These are phyloP conservation scores for Dalbergia cultrata DNA, from an alignment of 306 rosid genomes.

Conservation along the genomic window DNA sequence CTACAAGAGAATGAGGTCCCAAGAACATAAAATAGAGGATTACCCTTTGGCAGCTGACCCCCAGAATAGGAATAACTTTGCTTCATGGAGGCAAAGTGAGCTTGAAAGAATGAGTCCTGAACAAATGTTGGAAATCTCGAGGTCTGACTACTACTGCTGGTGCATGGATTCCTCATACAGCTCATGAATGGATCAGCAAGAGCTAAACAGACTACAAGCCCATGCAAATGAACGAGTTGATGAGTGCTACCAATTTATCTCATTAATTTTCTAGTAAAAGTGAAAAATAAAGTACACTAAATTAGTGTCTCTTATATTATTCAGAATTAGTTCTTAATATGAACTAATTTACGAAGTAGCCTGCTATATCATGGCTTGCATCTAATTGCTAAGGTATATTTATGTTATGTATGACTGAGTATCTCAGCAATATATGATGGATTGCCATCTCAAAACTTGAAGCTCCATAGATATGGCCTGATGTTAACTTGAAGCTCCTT, in stretches of 20 bases:
- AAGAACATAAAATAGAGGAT: constrained; percentile 68
- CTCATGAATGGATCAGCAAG: constrained; percentile 10
- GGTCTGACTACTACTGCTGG: constrained; percentile 97
- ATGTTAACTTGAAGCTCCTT: too few relatives aligned
- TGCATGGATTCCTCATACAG: constrained; percentile 71
- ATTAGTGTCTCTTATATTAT: neutral
- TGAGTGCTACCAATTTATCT: neutral
- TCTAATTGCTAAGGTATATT: neutral
- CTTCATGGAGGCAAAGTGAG: constrained; percentile 75
- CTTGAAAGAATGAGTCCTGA: constrained; percentile 89
- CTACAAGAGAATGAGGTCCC: constrained; percentile 82
- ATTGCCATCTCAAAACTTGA: too few relatives aligned
- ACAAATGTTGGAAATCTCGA: constrained; percentile 80
- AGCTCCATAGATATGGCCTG: too few relatives aligned
- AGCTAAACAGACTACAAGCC: constrained; percentile 2
- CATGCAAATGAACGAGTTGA: constrained; percentile 10
- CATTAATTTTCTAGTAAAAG: neutral
- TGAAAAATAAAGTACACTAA: constrained; percentile 12
- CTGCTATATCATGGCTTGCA: neutral
- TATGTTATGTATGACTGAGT: neutral
- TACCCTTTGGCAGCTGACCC: constrained; percentile 76
- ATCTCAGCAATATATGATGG: too few relatives aligned
- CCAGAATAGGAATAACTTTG: constrained; percentile 78
- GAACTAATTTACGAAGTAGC: neutral
- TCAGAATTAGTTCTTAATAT: neutral